phyloP scores from a whole-genome alignment of 805 yeast species.

The Candida manassasensis region DNA sequence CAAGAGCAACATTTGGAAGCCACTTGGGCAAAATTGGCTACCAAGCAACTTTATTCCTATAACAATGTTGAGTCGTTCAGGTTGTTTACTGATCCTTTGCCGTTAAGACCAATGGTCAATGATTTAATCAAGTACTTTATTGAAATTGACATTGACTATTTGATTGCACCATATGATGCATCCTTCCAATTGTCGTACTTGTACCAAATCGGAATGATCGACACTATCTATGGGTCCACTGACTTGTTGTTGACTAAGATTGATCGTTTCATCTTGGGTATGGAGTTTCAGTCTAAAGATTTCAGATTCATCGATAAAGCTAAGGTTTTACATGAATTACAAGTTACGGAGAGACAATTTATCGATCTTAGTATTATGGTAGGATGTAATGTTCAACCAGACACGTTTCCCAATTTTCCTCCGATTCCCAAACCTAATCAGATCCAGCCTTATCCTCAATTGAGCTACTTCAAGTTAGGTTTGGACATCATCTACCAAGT shows the following conservation, averaged over 20 bases:
- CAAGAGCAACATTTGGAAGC: slow-evolving; percentile 37
- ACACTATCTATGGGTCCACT: slow-evolving; percentile 79
- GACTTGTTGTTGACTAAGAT: slow-evolving; percentile 64
- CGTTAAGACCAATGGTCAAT: slow-evolving; percentile 45
- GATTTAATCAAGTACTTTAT: slow-evolving; percentile 57
- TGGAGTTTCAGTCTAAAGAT: slow-evolving; percentile 62
- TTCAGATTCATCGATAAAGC: slow-evolving; percentile 62
- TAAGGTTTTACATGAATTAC: slow-evolving; percentile 56
- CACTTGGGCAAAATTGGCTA: slow-evolving; percentile 35
- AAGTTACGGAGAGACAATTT: slow-evolving; percentile 60
- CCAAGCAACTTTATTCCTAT: slow-evolving; percentile 20
- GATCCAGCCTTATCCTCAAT: slow-evolving; percentile 35
- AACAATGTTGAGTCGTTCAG: slow-evolving; percentile 46
- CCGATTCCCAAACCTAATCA: slow-evolving; percentile 40
- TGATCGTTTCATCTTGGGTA: slow-evolving; percentile 66
- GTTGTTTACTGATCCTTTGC: slow-evolving; percentile 46
- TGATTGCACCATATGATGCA: slow-evolving; percentile 80
- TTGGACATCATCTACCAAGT: slow-evolving; percentile 36
- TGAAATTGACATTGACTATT: slow-evolving; percentile 52
- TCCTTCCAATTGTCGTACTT: slow-evolving; percentile 77
- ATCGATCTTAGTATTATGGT: slow-evolving; percentile 71
- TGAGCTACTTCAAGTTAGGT: slow-evolving; percentile 37
- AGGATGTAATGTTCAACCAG: slow-evolving; percentile 74
- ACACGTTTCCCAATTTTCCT: slow-evolving; percentile 51
- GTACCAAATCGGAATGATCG: slow-evolving; percentile 50